A percentile compares a stretch with the other conserved stretches of the same genome.
These are phyloP conservation scores for Populus trichocarpa DNA, from an alignment of 441 rosid genomes.

Conservation along the genomic window DNA sequence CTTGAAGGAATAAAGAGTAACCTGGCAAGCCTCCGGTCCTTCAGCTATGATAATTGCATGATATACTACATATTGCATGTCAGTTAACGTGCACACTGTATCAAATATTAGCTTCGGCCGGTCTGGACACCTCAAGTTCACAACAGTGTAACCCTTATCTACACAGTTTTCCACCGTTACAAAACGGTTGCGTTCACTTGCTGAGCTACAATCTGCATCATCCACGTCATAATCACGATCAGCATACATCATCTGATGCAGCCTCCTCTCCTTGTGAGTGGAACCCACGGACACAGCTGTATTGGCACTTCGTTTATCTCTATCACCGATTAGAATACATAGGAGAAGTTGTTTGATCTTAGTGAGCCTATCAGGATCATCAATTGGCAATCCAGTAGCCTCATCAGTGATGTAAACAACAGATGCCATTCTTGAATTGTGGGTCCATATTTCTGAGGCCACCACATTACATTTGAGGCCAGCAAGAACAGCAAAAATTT, in stretches of 20 bases:
- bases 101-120: conserved; percentile 75
- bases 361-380: conserved; percentile 45
- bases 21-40: conserved; percentile 81
- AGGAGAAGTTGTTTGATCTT: conserved; percentile 64
- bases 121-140: conserved; percentile 66
- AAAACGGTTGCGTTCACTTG: conserved; percentile 39
- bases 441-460: conserved; percentile 87
- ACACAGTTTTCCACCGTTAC: conserved; percentile 62
- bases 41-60: conserved; percentile 75
- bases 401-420: conserved; percentile 68
- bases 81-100: conserved; percentile 75
- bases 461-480: conserved; percentile 70
- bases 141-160: conserved; percentile 74
- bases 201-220: conserved; percentile 29
- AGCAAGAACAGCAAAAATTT: conserved; percentile 69
- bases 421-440: conserved; percentile 83
- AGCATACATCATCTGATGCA: conserved; percentile 87
- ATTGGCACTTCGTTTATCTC: conserved; percentile 62
- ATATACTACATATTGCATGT: conserved; percentile 76
- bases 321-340: conserved; percentile 58
- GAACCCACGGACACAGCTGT: conserved; percentile 67
- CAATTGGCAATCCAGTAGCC: conserved; percentile 49
- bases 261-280: conserved; percentile 70
- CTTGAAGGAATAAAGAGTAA: conserved; percentile 16
- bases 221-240: conserved; percentile 69